phyloP scores from a whole-genome alignment of 1,139 yeast genomes.

The Sugiyamaella pinicola region DNA sequence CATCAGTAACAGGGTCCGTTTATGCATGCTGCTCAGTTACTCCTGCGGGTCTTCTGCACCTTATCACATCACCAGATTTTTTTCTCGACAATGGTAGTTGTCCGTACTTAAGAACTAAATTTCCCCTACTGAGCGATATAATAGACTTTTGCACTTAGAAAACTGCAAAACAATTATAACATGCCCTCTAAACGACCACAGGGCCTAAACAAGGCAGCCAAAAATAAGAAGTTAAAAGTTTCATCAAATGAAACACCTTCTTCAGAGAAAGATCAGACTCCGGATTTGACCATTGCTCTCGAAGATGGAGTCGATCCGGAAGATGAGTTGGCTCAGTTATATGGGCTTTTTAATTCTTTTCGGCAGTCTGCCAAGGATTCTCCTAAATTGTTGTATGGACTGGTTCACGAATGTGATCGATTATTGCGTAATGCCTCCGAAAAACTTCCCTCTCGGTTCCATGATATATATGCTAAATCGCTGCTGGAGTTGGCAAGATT shows the following conservation, averaged over 20 bases:
- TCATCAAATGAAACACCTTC: constrained; percentile 29
- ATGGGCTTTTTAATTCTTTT: constrained; percentile 61
- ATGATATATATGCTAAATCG: constrained; percentile 72
- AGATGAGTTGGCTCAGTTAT: constrained; percentile 74
- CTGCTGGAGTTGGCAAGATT: constrained; percentile 63
- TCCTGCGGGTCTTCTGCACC: background rate
- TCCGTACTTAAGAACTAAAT: no score
- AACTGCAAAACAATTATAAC: no score
- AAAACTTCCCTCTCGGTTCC: constrained; percentile 60
- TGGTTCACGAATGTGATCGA: constrained; percentile 89
- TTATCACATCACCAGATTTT: constrained; percentile 12
- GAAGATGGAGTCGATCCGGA: constrained; percentile 71
- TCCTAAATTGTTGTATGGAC: constrained; percentile 64
- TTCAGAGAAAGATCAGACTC: constrained; percentile 20
- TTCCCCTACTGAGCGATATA: no score
- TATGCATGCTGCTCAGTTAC: background rate
- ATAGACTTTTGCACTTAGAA: background rate
- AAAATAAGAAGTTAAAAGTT: constrained; percentile 35
- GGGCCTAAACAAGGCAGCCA: constrained; percentile 72
- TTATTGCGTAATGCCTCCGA: constrained; percentile 53
- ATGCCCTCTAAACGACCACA: constrained; percentile 62
- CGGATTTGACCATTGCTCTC: constrained; percentile 61
- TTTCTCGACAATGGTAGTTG: background rate
- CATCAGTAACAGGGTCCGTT: background rate
- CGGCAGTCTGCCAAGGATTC: constrained; percentile 49